Base-by-base conservation (phyloP, 345 rosid genomes). In the Punica granatum region DNA sequence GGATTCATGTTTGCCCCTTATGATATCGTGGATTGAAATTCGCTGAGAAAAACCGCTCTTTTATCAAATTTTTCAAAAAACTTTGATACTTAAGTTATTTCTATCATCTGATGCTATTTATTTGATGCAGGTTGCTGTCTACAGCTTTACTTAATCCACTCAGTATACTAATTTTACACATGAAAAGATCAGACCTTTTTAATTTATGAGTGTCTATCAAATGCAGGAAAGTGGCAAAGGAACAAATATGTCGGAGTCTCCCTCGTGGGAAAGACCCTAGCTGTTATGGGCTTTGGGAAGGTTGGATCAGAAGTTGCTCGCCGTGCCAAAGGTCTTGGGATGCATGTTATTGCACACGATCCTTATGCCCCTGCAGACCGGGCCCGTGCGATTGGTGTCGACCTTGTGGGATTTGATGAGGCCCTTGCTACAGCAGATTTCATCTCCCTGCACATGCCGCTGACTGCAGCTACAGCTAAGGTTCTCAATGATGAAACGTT, bases 221-320 rank as follows among this genome's bases (percentile, higher is more conserved):
- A 67, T 81, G 67, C 72, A 90, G 97, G 92, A 48, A 86, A 88
- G 76, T 90, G 95, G 97, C 78, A 82, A 66, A 69, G 95, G 74
- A 90, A 76, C 90, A 90, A 86, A 65, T 88, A 88, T 74, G 97
- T 86, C 30, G 95, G 92, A 63, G 95, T 90, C 28, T 90, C 97
- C 42, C 90, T 90, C 66, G 96, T 90, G 25, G 92, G 95, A 15
- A 88, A 90, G 77, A 90, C 90, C 0, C 91, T 90, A 69, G 92
- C 85, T 23, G 82, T 90, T 35, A 34, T 90, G 84, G 97, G 97
- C 23, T 90, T 90, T 13, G 97, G 97, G 8, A 90, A 88, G 84
- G 97, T 90, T 69, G 96, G 97, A 65, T 83, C 97, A 12, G 95
- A 90, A 78, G 97, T 90, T 63, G 92, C 95, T 71, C 77, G 95